A percentile compares a stretch with the other conserved stretches of the same genome.
These are phyloP conservation scores for Leucocoprinus birnbaumii DNA, from an alignment of 768 basidiomycete genomes.

Conservation along the genomic window DNA sequence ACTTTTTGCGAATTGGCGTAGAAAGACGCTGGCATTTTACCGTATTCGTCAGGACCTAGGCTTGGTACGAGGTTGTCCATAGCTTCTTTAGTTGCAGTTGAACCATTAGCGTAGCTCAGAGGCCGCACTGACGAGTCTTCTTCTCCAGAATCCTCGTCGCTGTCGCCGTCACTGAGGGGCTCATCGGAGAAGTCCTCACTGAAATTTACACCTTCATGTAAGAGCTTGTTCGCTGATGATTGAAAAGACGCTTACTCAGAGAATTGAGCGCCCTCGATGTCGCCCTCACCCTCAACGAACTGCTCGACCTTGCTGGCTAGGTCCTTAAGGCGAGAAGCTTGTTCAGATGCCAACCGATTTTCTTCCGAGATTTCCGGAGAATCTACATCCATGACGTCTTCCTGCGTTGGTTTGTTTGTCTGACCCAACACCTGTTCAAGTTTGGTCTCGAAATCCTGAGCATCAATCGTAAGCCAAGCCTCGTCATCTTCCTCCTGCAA, in stretches of 20 bases:
- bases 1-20: conserved; percentile 69
- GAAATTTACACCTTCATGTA: conserved; percentile 2
- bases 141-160: conserved; percentile 14
- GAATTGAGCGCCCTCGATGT: conserved; percentile 85
- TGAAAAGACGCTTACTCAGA: conserved; percentile 65
- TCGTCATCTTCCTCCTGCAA: conserved; percentile 64
- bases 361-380: conserved; percentile 28
- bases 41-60: conserved; percentile 83
- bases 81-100: conserved; percentile 23
- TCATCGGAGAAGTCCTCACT: conserved; percentile 75
- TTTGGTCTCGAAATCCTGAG: conserved; percentile 72
- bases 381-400: conserved; percentile 52
- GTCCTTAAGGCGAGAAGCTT: conserved; percentile 67
- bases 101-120: neutral
- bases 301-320: conserved; percentile 83
- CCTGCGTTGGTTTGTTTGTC: conserved; percentile 12
- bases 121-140: conserved; percentile 26
- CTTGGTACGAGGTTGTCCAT: conserved; percentile 83
- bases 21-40: conserved; percentile 76
- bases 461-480: conserved; percentile 83
- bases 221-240: neutral
- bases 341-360: conserved; percentile 54
- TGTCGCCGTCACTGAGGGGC: conserved; percentile 51
- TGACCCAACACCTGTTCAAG: conserved; percentile 45
- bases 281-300: conserved; percentile 92